Conservation (phyloP, 1,284 basidiomycete species). For the Tremellales sp. region DNA sequence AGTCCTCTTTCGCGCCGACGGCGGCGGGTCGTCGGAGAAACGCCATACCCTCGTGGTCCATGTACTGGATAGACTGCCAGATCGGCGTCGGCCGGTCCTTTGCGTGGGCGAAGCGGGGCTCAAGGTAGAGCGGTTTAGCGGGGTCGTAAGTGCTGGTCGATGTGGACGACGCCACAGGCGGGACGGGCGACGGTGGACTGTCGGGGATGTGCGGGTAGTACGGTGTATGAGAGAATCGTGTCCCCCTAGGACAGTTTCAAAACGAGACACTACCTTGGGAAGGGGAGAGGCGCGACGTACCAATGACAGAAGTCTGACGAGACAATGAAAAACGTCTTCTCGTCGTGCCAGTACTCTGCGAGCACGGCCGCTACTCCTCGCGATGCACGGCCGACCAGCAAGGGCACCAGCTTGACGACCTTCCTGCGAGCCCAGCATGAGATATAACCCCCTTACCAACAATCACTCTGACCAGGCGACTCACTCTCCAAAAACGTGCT, state of each 20-base stretch:
- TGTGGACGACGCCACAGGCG: conserved; percentile 54
- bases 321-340: conserved; percentile 80
- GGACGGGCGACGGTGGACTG: conserved; percentile 51
- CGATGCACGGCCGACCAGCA: conserved; percentile 82
- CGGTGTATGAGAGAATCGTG: conserved; percentile 82
- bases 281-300: conserved; percentile 51
- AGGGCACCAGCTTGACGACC: conserved; percentile 80
- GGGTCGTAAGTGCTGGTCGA: conserved; percentile 33
- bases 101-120: conserved; percentile 56
- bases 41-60: conserved; percentile 46
- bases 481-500: conserved; percentile 78
- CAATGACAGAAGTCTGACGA: conserved; percentile 99
- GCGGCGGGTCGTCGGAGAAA: conserved; percentile 31
- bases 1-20: conserved; percentile 59
- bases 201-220: conserved; percentile 67
- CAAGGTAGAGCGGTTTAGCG: conserved; percentile 32
- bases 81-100: conserved; percentile 71
- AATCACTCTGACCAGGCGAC: conserved; percentile 18
- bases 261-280: background rate
- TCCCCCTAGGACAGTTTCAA: conserved; percentile 60
- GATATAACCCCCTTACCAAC: background rate
- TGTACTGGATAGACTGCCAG: conserved; percentile 53
- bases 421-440: conserved; percentile 41
- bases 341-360: conserved; percentile 70
- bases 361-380: conserved; percentile 62